Percentiles rank a stretch among this genome's conserved stretches.
phyloP scores from a whole-genome alignment of 2,329 filamentous ascomycete species.

The Apiospora aurea region DNA sequence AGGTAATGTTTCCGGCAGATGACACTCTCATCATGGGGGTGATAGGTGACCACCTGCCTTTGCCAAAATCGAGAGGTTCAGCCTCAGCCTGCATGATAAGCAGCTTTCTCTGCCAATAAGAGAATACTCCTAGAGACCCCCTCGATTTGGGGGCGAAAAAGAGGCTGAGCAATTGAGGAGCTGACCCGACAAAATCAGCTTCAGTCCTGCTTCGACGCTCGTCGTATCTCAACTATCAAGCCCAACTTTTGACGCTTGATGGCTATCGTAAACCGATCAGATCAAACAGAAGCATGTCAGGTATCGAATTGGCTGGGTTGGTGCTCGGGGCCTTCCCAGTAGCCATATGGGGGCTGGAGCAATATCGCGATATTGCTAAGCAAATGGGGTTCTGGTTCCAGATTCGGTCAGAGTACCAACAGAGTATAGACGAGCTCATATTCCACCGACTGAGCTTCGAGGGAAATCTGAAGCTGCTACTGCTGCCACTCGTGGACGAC shows the following conservation, averaged over 20 bases:
- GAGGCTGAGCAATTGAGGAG: neutral
- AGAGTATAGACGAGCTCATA: constrained; percentile 31
- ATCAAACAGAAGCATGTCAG: constrained; percentile 31
- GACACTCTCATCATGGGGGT: neutral
- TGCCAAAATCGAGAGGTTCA: neutral
- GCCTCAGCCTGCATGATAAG: neutral
- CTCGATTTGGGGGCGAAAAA: neutral
- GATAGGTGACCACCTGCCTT: neutral
- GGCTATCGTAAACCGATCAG: neutral
- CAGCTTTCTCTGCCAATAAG: neutral
- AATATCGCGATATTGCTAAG: constrained; percentile 31
- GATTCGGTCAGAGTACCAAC: constrained; percentile 31
- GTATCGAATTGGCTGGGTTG: constrained; percentile 34
- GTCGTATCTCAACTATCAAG: neutral
- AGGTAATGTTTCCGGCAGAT: neutral
- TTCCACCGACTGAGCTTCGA: constrained; percentile 28
- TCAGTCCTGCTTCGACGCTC: neutral
- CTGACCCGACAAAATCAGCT: neutral
- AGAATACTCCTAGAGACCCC: neutral
- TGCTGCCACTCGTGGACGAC: constrained; percentile 30
- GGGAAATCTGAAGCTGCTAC: constrained; percentile 32
- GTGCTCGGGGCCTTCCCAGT: constrained; percentile 36
- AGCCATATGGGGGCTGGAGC: constrained; percentile 31
- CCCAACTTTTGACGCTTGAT: neutral
- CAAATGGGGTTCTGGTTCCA: constrained; percentile 31